Conservation (phyloP, 2,329 filamentous ascomycete genomes). For the Pseudogymnoascus sp. region DNA sequence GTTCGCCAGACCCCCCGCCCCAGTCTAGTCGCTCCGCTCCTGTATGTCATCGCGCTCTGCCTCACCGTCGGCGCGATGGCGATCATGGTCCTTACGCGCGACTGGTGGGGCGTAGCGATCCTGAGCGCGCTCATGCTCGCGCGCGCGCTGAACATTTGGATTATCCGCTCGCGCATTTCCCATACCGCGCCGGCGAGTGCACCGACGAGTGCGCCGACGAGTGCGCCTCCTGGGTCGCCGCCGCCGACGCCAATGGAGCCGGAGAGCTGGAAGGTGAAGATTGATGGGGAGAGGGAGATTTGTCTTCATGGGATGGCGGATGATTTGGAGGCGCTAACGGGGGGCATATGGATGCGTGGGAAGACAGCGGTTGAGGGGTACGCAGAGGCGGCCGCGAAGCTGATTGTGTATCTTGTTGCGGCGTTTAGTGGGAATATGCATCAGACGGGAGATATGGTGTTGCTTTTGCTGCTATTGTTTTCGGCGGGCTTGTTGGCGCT, state of each 20-base stretch:
- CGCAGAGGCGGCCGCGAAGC: constrained; percentile 45
- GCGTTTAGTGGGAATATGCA: constrained; percentile 49
- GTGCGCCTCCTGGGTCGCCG: background rate
- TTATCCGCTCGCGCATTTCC: constrained; percentile 45
- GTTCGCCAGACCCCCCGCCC: background rate
- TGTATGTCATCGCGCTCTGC: constrained; percentile 42
- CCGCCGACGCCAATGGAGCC: background rate
- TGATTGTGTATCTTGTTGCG: constrained; percentile 52
- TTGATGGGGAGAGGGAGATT: constrained; percentile 45
- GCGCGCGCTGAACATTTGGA: constrained; percentile 48
- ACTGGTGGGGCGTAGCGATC: constrained; percentile 45
- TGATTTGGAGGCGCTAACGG: constrained; percentile 54
- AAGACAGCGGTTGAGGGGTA: constrained; percentile 45
- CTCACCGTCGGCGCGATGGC: constrained; percentile 39
- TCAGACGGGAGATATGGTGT: constrained; percentile 43
- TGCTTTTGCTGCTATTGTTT: constrained; percentile 45
- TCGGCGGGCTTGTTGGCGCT: constrained; percentile 47
- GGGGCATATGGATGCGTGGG: constrained; percentile 47
- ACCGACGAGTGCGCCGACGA: background rate
- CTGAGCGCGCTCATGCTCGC: constrained; percentile 45
- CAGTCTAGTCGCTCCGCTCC: constrained; percentile 38
- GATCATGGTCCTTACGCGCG: constrained; percentile 40
- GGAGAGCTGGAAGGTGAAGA: constrained; percentile 33
- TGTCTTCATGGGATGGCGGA: constrained; percentile 46
- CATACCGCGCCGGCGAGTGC: constrained; percentile 10